Evolutionary conservation across 306 rosid species (phyloP).

Genomic region (Acacia confusa): DNA sequence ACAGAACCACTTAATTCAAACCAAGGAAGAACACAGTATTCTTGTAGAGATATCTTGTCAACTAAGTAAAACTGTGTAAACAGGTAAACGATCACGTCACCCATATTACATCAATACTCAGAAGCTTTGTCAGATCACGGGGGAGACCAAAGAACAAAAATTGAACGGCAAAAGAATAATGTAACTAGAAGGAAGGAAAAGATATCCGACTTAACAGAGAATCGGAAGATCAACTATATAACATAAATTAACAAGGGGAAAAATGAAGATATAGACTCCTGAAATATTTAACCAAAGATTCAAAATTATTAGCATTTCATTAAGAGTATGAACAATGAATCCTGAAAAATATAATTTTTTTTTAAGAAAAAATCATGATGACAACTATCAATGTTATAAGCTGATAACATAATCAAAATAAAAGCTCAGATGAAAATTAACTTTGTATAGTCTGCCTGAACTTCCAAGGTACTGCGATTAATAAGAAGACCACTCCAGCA

Average conservation of each 20-base stretch:
- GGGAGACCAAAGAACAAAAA: neutral
- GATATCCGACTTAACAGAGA: neutral
- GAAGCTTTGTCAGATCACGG: neutral
- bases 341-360: neutral
- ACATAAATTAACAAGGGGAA: neutral
- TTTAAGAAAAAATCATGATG: neutral
- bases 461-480: constrained; percentile 71
- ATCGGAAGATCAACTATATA: neutral
- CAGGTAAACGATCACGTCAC: neutral
- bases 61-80: neutral
- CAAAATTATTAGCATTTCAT: neutral
- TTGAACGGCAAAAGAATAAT: neutral
- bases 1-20: constrained; percentile 31
- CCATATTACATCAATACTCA: neutral
- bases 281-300: constrained; percentile 15
- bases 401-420: constrained; percentile 28
- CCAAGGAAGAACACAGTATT: neutral
- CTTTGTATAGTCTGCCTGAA: constrained; percentile 90
- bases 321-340: neutral
- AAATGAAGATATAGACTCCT: neutral
- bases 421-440: constrained; percentile 32
- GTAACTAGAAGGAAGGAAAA: neutral
- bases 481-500: constrained; percentile 91
- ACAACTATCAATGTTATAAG: constrained; percentile 32
- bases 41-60: neutral